These are phyloP conservation scores for Scenedesmus sp. DNA, from an alignment of 163 green algal species.

Conservation along the genomic window DNA sequence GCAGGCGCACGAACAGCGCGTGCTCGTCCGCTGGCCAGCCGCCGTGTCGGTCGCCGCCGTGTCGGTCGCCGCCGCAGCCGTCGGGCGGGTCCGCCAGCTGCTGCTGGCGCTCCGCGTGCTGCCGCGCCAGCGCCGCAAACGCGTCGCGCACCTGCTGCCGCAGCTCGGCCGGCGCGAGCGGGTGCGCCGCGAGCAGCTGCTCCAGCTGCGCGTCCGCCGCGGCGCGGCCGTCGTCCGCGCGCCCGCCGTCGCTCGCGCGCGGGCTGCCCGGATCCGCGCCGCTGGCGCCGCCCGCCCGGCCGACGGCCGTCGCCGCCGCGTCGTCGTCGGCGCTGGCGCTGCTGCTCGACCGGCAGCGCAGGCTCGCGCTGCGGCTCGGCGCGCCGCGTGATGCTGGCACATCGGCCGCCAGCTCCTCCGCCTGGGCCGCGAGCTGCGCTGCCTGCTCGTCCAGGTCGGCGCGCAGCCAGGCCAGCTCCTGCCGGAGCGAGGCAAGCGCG, in stretches of 20 bases:
- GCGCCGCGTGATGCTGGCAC: slow-evolving; percentile 2
- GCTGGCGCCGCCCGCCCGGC: too few relatives aligned
- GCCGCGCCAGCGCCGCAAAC: slow-evolving; percentile 7
- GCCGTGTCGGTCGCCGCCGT: background rate
- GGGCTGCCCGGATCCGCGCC: too few relatives aligned
- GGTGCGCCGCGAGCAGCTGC: slow-evolving; percentile 16
- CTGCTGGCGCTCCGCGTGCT: slow-evolving; percentile 10
- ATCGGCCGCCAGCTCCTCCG: slow-evolving; percentile 2
- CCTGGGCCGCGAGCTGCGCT: background rate
- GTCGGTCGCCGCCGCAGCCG: too few relatives aligned
- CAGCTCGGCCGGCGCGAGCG: slow-evolving; percentile 18
- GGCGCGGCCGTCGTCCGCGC: too few relatives aligned
- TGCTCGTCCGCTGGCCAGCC: slow-evolving; percentile 35
- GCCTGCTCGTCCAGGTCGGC: background rate
- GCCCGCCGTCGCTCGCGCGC: too few relatives aligned
- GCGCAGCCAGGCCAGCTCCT: slow-evolving; percentile 23
- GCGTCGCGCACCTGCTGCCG: slow-evolving; percentile 32
- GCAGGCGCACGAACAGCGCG: slow-evolving; percentile 21
- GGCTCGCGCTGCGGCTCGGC: background rate
- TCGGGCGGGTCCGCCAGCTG: background rate
- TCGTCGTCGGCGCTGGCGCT: background rate
- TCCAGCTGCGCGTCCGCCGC: background rate
- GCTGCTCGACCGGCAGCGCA: background rate
- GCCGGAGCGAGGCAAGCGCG: background rate
- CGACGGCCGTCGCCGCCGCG: background rate